These are phyloP conservation scores for Ganoderma resinaceum DNA, from an alignment of 1,284 basidiomycete genomes.

Conservation along the genomic window DNA sequence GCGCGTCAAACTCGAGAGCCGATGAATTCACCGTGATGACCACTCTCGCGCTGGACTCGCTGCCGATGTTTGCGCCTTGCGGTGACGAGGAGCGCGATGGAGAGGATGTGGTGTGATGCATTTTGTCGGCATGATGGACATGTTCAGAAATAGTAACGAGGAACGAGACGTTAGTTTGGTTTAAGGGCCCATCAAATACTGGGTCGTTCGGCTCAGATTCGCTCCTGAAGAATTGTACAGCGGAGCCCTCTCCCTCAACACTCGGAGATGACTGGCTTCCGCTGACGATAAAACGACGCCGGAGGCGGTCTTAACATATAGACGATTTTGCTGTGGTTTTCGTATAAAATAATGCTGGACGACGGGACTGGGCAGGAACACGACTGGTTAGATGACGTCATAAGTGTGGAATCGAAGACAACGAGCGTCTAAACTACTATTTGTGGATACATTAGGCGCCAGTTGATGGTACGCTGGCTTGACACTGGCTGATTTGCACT, in stretches of 20 bases:
- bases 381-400: background rate
- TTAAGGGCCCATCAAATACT: background rate
- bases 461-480: background rate
- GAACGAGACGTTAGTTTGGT: background rate
- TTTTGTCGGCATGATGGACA: background rate
- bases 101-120: background rate
- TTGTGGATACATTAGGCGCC: background rate
- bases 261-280: no score
- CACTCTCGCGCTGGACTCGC: background rate
- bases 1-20: background rate
- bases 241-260: no score
- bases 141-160: no score
- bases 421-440: background rate
- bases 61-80: background rate
- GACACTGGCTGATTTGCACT: no score
- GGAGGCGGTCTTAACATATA: no score
- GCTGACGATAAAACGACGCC: no score
- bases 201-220: no score
- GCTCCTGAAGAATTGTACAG: no score
- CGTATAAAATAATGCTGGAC: no score
- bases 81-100: background rate
- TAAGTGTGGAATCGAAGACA: background rate
- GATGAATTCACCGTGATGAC: background rate
- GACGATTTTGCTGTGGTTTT: no score
- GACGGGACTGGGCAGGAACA: no score